These are phyloP conservation scores for Sarocladiaceae sp. DNA, from an alignment of 2,329 filamentous ascomycete genomes.

Conservation along the genomic window DNA sequence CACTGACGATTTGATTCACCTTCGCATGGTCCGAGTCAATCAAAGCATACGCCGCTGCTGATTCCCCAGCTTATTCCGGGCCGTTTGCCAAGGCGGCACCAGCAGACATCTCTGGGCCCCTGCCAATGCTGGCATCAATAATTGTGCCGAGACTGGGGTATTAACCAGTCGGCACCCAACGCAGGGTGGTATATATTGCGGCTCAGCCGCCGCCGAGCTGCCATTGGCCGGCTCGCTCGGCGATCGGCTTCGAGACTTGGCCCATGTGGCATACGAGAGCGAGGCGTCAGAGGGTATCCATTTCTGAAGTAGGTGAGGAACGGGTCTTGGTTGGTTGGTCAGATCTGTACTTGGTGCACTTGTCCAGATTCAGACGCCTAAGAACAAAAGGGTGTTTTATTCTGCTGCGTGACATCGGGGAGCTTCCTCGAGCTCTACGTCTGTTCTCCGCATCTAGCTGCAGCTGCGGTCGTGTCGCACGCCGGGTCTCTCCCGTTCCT, in stretches of 20 bases:
- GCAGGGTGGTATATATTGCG: not conserved
- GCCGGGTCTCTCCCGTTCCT: not conserved
- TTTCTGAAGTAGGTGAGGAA: not conserved
- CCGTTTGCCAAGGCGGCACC: not conserved
- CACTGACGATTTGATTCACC: too few species aligned
- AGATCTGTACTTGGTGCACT: not conserved
- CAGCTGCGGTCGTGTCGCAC: not conserved
- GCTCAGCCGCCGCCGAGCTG: not conserved
- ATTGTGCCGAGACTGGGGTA: not conserved
- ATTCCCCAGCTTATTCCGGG: too few species aligned
- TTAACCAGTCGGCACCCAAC: not conserved
- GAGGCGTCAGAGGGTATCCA: not conserved
- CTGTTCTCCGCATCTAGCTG: not conserved
- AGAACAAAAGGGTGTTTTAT: constrained; percentile 2
- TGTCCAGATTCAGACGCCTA: not conserved
- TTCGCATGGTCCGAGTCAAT: not conserved
- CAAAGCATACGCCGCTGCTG: too few species aligned
- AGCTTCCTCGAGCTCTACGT: constrained; percentile 7
- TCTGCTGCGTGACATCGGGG: constrained; percentile 4
- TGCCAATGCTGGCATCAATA: not conserved
- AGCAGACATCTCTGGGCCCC: not conserved
- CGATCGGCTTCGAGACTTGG: not conserved
- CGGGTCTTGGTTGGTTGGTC: not conserved
- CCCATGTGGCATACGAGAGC: not conserved
- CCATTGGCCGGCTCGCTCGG: not conserved